Percentiles rank a stretch among this genome's conserved stretches.
These are phyloP conservation scores for Schoenoplectus triqueter DNA, from an alignment of 202 grass and related monocot genomes.

Conservation along the genomic window DNA sequence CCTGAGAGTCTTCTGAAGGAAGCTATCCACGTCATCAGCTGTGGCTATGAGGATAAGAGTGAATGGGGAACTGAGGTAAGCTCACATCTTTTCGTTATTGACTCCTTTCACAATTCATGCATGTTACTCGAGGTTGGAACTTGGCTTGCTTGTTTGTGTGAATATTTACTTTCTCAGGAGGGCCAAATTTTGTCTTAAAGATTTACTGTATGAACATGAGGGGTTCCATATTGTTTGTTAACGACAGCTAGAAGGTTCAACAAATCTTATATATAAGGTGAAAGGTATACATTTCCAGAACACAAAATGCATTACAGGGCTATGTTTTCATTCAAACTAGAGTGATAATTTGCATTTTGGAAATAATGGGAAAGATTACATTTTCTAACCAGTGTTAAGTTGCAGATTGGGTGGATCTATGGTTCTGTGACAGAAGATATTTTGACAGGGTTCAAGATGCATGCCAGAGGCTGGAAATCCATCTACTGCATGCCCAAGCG, in stretches of 20 bases:
- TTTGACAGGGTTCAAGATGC: constrained; percentile 99
- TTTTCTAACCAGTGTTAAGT: constrained; percentile 28
- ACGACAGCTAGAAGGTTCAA: background rate
- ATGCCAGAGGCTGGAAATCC: constrained; percentile 91
- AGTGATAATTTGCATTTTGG: constrained; percentile 37
- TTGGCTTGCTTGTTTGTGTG: background rate
- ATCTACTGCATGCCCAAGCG: constrained; percentile 94
- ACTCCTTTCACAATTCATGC: background rate
- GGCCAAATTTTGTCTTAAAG: background rate
- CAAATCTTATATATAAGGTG: background rate
- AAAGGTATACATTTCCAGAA: background rate
- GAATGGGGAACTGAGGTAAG: constrained; percentile 90
- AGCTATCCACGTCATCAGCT: constrained; percentile 98
- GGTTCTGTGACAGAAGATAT: constrained; percentile 98
- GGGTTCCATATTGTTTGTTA: background rate
- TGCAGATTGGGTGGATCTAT: constrained; percentile 98
- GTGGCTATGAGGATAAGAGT: constrained; percentile 91
- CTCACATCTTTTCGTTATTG: background rate
- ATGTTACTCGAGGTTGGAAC: background rate
- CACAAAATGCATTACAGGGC: background rate
- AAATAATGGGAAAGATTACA: background rate
- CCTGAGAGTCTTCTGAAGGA: constrained; percentile 90
- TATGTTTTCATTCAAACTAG: constrained; percentile 18
- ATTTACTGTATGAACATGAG: background rate
- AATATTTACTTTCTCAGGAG: background rate